Percentiles rank a stretch among this genome's conserved stretches.
Conservation (phyloP, 2,329 filamentous ascomycete species). For the Penicillium hordei region DNA sequence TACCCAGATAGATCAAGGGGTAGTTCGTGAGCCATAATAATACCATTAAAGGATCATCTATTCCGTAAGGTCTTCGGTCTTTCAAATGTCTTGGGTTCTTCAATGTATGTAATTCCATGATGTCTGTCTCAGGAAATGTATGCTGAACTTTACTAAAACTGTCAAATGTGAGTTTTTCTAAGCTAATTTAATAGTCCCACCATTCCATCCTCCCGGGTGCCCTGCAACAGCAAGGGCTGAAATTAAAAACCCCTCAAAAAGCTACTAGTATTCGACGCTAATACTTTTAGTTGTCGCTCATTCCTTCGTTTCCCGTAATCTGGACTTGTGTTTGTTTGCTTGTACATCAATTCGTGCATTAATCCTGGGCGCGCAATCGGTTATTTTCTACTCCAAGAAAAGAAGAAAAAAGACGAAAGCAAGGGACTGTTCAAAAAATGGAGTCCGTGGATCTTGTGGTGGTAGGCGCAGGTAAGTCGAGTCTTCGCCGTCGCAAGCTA, state of each 20-base stretch:
- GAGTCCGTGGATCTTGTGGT: constrained; percentile 32
- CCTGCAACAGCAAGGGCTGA: not conserved
- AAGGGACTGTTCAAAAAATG: constrained; percentile 18
- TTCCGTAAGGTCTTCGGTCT: too few species aligned
- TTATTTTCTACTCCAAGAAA: not conserved
- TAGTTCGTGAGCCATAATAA: not conserved
- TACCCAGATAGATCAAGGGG: not conserved
- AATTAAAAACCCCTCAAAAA: not conserved
- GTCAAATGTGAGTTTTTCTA: not conserved
- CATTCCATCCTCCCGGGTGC: not conserved
- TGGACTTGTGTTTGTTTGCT: not conserved
- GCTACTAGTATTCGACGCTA: not conserved
- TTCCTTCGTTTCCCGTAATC: not conserved
- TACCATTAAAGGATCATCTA: not conserved
- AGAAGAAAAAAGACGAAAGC: not conserved
- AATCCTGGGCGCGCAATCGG: not conserved
- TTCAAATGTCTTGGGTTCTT: not conserved
- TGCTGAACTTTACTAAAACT: not conserved
- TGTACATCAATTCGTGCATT: constrained; percentile 8
- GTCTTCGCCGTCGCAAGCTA: constrained; percentile 31
- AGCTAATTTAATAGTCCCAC: not conserved
- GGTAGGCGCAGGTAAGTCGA: constrained; percentile 30
- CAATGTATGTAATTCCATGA: not conserved
- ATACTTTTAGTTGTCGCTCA: not conserved
- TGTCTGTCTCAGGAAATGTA: not conserved